Percentiles rank a stretch among this genome's conserved stretches.
phyloP scores from a whole-genome alignment of 352 stramenopile species.

The Phytophthora pistaciae region DNA sequence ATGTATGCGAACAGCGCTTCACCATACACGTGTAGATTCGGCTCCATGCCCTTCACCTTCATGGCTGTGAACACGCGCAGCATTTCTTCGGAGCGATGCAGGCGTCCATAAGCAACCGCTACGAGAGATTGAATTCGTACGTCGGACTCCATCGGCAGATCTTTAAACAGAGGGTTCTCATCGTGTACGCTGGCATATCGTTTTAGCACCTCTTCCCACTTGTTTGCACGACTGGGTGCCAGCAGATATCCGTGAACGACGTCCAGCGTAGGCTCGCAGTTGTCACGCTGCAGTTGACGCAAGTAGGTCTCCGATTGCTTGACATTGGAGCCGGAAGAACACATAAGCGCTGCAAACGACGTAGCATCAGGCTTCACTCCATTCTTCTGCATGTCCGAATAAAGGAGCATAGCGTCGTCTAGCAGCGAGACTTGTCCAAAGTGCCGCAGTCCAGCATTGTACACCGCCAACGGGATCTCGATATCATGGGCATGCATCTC shows the following conservation, averaged over 20 bases:
- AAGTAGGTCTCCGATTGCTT: slow-evolving; percentile 57
- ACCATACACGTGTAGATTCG: slow-evolving; percentile 77
- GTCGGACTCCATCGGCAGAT: slow-evolving; percentile 52
- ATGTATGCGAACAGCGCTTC: slow-evolving; percentile 80
- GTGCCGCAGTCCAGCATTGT: slow-evolving; percentile 75
- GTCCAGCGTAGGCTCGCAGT: slow-evolving; percentile 34
- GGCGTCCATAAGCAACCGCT: slow-evolving; percentile 62
- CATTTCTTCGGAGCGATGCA: slow-evolving; percentile 57
- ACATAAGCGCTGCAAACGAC: slow-evolving; percentile 66
- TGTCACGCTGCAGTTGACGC: slow-evolving; percentile 40
- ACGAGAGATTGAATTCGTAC: slow-evolving; percentile 69
- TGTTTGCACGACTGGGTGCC: slow-evolving; percentile 45
- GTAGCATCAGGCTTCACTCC: slow-evolving; percentile 56
- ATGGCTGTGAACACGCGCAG: slow-evolving; percentile 75
- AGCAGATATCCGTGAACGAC: slow-evolving; percentile 51
- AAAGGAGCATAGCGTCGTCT: slow-evolving; percentile 47
- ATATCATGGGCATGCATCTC: slow-evolving; percentile 57
- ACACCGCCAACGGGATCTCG: slow-evolving; percentile 49
- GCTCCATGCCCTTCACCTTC: slow-evolving; percentile 74
- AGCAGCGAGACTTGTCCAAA: slow-evolving; percentile 53
- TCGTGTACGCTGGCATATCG: slow-evolving; percentile 37
- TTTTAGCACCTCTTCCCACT: slow-evolving; percentile 53
- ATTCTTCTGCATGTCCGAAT: slow-evolving; percentile 50
- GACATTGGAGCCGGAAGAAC: slow-evolving; percentile 54
- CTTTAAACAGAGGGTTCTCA: slow-evolving; percentile 14